Base-by-base conservation (phyloP, 78 protist species). In the Planoprotostelium fungivorum region DNA sequence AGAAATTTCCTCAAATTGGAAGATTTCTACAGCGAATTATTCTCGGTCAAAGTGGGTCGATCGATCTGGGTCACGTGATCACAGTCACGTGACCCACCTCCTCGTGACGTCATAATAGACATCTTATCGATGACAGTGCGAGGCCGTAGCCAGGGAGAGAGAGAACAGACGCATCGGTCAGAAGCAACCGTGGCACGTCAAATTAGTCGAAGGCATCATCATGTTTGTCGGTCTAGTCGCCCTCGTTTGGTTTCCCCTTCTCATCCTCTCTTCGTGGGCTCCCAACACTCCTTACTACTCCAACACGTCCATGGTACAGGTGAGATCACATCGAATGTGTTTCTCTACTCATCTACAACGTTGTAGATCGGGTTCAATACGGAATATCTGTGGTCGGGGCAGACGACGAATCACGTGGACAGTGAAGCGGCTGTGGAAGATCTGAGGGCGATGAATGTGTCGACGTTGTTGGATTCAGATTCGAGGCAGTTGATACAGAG, bases 1-100 rank as follows among this genome's bases (percentile, higher is more conserved):
- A n/a, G n/a, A n/a, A n/a, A 90, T 38, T 95, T 96, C 96, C 83
- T 95, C n/a, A 90, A 96, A 83, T 36, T 97, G 63, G 96, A 97
- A 89, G 95, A 93, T 88, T 88, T 93, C 36, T 93, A 93, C 37
- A 63, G 89, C n/a, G 28, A 63, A 1, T 38, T 93, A 28, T 93
- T 93, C 93, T 85, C 87, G 37, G 93, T 90, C 0, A 90, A 93
- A 84, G 73, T 51, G 16, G 84, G 93, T 35, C 87, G 93, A 29
- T 51, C 86, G 29, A 91, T 87, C 36, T 90, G 91, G 91, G 89
- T 89, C 73, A 92, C 88, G n/a, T 63, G 92, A n/a, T n/a, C n/a
- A n/a, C n/a, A n/a, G n/a, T n/a, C n/a, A n/a, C n/a, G n/a, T n/a
- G n/a, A n/a, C n/a, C n/a, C n/a, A 85, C 16, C 16, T 85, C 63